Percentiles rank a stretch among this genome's conserved stretches.
Conservation (phyloP, 345 rosid species). For the Pugionium cornutum region DNA sequence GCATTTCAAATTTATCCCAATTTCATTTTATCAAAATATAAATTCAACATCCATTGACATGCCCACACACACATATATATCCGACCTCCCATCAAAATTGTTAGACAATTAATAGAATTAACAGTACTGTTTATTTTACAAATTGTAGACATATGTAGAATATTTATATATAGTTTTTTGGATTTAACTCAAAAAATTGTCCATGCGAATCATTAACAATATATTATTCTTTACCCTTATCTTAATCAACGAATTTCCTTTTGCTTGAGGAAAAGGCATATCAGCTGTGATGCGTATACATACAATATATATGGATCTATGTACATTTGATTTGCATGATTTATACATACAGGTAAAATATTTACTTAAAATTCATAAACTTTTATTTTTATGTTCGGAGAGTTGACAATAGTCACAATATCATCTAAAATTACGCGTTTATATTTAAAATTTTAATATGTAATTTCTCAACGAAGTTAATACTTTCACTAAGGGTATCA, state of each 20-base stretch:
- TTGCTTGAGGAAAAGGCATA: slow-evolving; percentile 31
- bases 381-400: not conserved
- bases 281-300: slow-evolving; percentile 9
- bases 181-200: slow-evolving; percentile 4
- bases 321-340: not conserved
- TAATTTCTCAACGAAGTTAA: not conserved
- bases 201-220: slow-evolving; percentile 12
- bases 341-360: not conserved
- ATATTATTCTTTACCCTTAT: slow-evolving; percentile 37
- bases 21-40: slow-evolving; percentile 1
- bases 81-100: not conserved
- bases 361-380: not conserved
- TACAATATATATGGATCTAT: not conserved
- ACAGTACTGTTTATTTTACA: not conserved
- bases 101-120: not conserved
- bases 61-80: too few relatives aligned
- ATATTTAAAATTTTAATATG: not conserved
- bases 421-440: not conserved
- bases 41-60: not conserved
- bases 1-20: slow-evolving; percentile 12
- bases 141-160: not conserved
- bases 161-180: not conserved
- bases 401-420: not conserved
- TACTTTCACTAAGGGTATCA: not conserved
- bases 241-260: slow-evolving; percentile 32